Conservation (phyloP, 2,329 filamentous ascomycete genomes). For the Hymenoscyphus repandus region DNA sequence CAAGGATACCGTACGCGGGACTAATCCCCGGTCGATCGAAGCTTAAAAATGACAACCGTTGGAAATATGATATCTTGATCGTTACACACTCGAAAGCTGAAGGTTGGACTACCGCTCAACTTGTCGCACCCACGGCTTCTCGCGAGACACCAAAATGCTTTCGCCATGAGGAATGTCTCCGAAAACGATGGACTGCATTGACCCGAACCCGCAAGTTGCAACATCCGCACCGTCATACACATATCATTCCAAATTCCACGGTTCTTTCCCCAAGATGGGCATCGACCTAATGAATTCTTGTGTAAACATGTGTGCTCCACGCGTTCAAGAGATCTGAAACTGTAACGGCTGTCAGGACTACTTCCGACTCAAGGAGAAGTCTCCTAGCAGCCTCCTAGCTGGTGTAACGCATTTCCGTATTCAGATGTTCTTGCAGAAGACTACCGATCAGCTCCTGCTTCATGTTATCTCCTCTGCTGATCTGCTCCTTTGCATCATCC, state of each 20-base stretch:
- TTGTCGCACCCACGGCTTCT: background rate
- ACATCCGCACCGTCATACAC: slow-evolving; percentile 19
- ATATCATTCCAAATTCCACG: background rate
- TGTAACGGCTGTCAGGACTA: slow-evolving; percentile 22
- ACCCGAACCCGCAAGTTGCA: slow-evolving; percentile 12
- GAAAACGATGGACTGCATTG: slow-evolving; percentile 15
- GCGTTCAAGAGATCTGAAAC: slow-evolving; percentile 29
- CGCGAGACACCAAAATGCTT: slow-evolving; percentile 9
- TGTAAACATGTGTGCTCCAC: slow-evolving; percentile 20
- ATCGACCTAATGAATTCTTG: slow-evolving; percentile 8
- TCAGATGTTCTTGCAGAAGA: slow-evolving; percentile 9
- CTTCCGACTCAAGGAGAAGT: slow-evolving; percentile 1
- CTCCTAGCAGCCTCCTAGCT: background rate
- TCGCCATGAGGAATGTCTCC: slow-evolving; percentile 17
- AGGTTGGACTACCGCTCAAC: background rate
- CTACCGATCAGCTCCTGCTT: background rate
- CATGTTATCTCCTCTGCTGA: background rate
- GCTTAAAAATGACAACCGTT: background rate
- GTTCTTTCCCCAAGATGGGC: slow-evolving; percentile 12
- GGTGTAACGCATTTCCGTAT: slow-evolving; percentile 7
- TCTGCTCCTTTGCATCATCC: background rate
- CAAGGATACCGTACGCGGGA: too few relatives aligned
- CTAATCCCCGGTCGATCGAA: too few relatives aligned
- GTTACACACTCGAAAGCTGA: background rate
- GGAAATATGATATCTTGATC: slow-evolving; percentile 3